Evolutionary conservation across 345 rosid genomes (phyloP), one percentile per base, ranked within the genome.

Genomic region (Geranium rotundifolium): DNA sequence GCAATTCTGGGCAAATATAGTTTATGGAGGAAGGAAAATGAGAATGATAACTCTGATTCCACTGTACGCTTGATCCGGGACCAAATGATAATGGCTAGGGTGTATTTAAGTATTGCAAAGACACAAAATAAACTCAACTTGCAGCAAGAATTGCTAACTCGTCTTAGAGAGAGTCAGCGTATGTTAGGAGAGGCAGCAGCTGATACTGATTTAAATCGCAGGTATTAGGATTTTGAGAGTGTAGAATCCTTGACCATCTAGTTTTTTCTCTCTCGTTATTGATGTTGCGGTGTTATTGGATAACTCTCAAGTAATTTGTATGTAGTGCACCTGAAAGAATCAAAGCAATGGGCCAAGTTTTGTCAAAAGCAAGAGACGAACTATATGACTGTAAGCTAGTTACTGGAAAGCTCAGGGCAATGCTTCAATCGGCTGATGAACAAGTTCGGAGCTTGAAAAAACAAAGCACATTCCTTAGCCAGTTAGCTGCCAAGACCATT

Each of bases 391-490:
- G 99, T 84, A 88, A 88, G 66, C 72, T 86, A 73, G 95, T 93
- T 57, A 90, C 96, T 17, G 97, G 90, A 76, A 90, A 85, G 81
- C 90, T 93, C 58, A 86, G 99, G 75, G 99, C 97, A 56, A 90
- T 93, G 95, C 97, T 93, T 77, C 96, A 86, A 78, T 80, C 87
- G 15, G 96, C 97, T 23, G 99, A 93, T 62, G 99, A 90, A 72
- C 88, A 88, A 86, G 99, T 93, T 56, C 84, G 99, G 82, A 85
- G 95, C 77, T 85, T 90, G 72, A 93, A 90, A 82, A 93, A 91
- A 73, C 97, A 93, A 86, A 90, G 99, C 85, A 85, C 96, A 39
- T 93, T 93, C 70, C 81, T 93, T 65, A 90, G 96, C 81, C 99
- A 93, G 84, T 72, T 93, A 74, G 99, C 99, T 17, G 99, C 99